Conservation (phyloP, 2,329 filamentous ascomycete genomes). For the Epichloe sibirici region DNA sequence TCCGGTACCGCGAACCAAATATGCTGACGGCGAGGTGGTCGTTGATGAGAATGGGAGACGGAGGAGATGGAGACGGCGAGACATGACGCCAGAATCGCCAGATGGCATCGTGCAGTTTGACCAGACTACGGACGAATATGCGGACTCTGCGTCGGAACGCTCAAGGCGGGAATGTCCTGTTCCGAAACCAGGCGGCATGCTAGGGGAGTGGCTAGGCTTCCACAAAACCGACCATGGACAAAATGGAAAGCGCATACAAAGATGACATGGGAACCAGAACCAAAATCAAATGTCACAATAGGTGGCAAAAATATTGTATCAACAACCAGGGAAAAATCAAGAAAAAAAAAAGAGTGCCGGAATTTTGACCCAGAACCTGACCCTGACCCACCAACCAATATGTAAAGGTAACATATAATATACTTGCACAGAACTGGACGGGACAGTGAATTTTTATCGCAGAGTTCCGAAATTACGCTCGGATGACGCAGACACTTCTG, state of each 20-base stretch:
- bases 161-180: conserved; percentile 72
- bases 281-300: not conserved
- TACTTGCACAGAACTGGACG: no score
- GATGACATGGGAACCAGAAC: conserved; percentile 10
- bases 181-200: conserved; percentile 71
- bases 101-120: conserved; percentile 38
- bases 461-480: no score
- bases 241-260: conserved; percentile 10
- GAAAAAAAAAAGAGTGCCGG: not conserved
- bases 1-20: conserved; percentile 63
- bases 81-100: conserved; percentile 24
- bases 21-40: conserved; percentile 54
- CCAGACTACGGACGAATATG: conserved; percentile 25
- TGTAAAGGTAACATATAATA: no score
- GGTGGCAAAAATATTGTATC: not conserved
- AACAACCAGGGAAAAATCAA: not conserved
- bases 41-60: conserved; percentile 34
- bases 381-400: no score
- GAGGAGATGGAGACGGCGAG: conserved; percentile 30
- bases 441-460: no score
- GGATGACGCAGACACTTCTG: no score
- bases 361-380: no score
- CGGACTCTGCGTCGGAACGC: conserved; percentile 24
- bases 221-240: conserved; percentile 24
- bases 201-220: conserved; percentile 67